A percentile compares a stretch with the other conserved stretches of the same genome.
These are phyloP conservation scores for Yamadazyma membranifaciens DNA, from an alignment of 1,139 yeast genomes.

Conservation along the genomic window DNA sequence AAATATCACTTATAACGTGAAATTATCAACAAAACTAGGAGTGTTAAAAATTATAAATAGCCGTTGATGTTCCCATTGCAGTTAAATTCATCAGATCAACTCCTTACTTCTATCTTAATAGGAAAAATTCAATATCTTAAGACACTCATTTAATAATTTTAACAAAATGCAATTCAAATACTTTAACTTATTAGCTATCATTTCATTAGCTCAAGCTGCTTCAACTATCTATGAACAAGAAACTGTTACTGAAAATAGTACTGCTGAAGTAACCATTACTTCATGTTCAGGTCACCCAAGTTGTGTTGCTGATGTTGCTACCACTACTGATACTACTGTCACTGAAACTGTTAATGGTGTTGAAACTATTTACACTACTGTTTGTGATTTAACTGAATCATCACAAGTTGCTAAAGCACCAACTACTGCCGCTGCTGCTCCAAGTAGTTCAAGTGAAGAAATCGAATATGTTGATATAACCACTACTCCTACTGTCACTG, in stretches of 20 bases:
- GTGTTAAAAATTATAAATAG: constrained; percentile 13
- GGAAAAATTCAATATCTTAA: constrained; percentile 7
- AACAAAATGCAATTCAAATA: constrained; percentile 31
- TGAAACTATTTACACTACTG: constrained; percentile 43
- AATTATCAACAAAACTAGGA: neutral
- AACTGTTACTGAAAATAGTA: constrained; percentile 34
- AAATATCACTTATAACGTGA: neutral
- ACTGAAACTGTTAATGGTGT: constrained; percentile 31
- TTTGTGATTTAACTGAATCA: constrained; percentile 32
- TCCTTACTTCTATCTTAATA: constrained; percentile 6
- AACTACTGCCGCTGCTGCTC: constrained; percentile 18
- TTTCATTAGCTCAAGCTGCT: constrained; percentile 22
- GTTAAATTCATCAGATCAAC: constrained; percentile 6
- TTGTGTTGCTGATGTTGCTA: constrained; percentile 15
- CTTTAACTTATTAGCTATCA: constrained; percentile 32
- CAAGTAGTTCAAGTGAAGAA: constrained; percentile 20
- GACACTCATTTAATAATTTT: constrained; percentile 12
- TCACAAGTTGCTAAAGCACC: constrained; percentile 22
- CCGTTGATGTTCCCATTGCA: constrained; percentile 12
- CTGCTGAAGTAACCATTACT: constrained; percentile 43
- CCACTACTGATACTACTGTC: constrained; percentile 19
- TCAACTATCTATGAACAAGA: constrained; percentile 16
- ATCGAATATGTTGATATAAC: constrained; percentile 26
- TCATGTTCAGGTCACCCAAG: constrained; percentile 36
- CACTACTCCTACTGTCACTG: constrained; percentile 35